Percentiles rank a stretch among this genome's conserved stretches.
Conservation (phyloP, 1,284 basidiomycete genomes). For the Hortiboletus rubellus region DNA sequence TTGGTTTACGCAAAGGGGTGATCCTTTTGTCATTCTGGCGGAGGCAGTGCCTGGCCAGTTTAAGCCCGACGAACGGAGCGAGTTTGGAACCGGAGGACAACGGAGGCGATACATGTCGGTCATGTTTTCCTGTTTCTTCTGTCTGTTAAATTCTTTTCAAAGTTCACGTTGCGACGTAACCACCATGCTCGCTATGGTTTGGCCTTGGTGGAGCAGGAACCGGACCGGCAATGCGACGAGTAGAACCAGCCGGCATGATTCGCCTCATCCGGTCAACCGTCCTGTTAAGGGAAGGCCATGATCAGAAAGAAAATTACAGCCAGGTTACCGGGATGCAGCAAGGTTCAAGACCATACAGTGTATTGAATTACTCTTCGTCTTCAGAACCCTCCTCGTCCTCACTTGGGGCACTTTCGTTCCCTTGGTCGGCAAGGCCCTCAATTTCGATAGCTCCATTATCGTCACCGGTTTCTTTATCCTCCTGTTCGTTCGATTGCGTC, state of each 20-base stretch:
- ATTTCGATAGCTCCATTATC: slow-evolving; percentile 52
- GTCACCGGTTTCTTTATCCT: slow-evolving; percentile 44
- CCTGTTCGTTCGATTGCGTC: slow-evolving; percentile 51
- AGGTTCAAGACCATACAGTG: slow-evolving; percentile 26
- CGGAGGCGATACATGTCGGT: slow-evolving; percentile 1
- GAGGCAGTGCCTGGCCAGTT: slow-evolving; percentile 20
- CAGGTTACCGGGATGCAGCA: slow-evolving; percentile 14
- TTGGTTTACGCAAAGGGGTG: slow-evolving; percentile 11
- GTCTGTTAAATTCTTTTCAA: slow-evolving; percentile 7
- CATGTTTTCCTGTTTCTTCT: slow-evolving; percentile 6
- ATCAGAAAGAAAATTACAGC: slow-evolving; percentile 20
- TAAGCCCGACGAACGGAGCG: neutral
- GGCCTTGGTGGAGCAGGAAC: slow-evolving; percentile 1
- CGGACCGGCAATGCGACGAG: slow-evolving; percentile 9
- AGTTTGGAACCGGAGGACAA: neutral
- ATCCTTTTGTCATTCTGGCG: slow-evolving; percentile 16
- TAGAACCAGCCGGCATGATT: slow-evolving; percentile 17
- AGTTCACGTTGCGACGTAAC: slow-evolving; percentile 5
- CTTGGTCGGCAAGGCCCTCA: slow-evolving; percentile 55
- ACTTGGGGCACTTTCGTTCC: slow-evolving; percentile 19
- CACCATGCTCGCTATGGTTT: slow-evolving; percentile 6
- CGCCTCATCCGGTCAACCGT: slow-evolving; percentile 16
- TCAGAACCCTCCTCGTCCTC: slow-evolving; percentile 38
- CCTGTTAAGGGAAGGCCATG: slow-evolving; percentile 15
- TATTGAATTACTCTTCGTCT: slow-evolving; percentile 36